Evolutionary conservation across 192 early-diverging fungal species (phyloP).

Genomic region (Coemansia sp.): DNA sequence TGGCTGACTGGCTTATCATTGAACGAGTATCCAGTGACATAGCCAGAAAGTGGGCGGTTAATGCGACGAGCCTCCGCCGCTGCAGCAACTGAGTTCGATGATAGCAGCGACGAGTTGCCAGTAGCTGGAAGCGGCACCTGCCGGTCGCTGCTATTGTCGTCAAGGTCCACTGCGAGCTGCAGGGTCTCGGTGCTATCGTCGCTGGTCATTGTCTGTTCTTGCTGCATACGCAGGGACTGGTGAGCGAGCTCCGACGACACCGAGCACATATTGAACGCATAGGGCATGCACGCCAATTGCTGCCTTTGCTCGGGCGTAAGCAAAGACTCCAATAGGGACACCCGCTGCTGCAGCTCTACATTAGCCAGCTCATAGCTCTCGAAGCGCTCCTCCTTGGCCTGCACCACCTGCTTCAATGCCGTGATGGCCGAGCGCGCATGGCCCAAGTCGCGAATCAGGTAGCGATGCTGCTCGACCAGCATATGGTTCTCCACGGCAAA

Average conservation of each 20-base stretch:
- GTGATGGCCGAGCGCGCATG: slow-evolving; percentile 47
- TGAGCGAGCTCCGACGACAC: background rate
- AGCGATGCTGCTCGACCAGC: slow-evolving; percentile 50
- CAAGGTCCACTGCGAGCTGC: slow-evolving; percentile 1
- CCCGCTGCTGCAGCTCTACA: slow-evolving; percentile 33
- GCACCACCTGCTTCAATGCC: slow-evolving; percentile 46
- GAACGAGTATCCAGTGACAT: slow-evolving; percentile 32
- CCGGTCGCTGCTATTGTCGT: background rate
- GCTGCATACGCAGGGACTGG: background rate
- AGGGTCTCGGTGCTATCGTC: background rate
- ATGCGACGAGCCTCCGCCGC: slow-evolving; percentile 2
- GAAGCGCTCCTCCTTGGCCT: slow-evolving; percentile 42
- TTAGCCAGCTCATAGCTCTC: slow-evolving; percentile 39
- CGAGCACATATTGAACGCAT: background rate
- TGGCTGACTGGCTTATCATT: slow-evolving; percentile 33
- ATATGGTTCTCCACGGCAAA: slow-evolving; percentile 50
- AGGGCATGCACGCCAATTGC: slow-evolving; percentile 22
- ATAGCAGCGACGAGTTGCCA: background rate
- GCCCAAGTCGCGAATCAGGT: slow-evolving; percentile 44
- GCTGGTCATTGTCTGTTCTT: background rate
- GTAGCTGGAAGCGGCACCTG: background rate
- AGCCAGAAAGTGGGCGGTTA: slow-evolving; percentile 37
- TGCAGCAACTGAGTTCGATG: background rate
- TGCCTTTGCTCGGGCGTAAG: slow-evolving; percentile 28
- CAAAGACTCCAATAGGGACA: slow-evolving; percentile 27